phyloP scores from a whole-genome alignment of 2,329 filamentous ascomycete genomes.

The Capronia coronata region DNA sequence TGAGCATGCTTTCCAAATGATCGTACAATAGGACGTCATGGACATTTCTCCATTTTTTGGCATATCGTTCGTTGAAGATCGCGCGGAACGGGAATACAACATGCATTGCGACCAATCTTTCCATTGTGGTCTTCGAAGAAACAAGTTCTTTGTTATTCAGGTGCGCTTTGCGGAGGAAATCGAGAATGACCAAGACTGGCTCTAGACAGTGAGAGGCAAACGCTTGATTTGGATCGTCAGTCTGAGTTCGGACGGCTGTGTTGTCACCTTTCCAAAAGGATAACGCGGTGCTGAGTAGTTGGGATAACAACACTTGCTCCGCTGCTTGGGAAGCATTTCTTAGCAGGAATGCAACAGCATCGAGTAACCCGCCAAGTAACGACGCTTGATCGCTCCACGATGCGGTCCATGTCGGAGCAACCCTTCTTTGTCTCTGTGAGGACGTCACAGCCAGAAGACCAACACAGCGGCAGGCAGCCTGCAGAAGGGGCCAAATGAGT shows the following conservation, averaged over 20 bases:
- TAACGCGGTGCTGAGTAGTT: conserved; percentile 4
- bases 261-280: conserved; percentile 10
- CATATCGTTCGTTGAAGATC: conserved; percentile 18
- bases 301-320: background rate
- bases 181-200: conserved; percentile 30
- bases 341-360: conserved; percentile 3
- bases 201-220: conserved; percentile 29
- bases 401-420: conserved; percentile 5
- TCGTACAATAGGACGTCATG: conserved; percentile 14
- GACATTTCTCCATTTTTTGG: conserved; percentile 19
- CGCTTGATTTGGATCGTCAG: conserved; percentile 13
- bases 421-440: background rate
- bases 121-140: conserved; percentile 22
- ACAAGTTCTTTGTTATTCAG: background rate
- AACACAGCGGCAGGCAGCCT: conserved; percentile 14
- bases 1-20: conserved; percentile 15
- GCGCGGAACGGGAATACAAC: conserved; percentile 33
- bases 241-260: background rate
- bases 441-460: conserved; percentile 7
- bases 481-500: conserved; percentile 12
- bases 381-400: conserved; percentile 8
- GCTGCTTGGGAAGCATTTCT: background rate
- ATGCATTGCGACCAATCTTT: conserved; percentile 33
- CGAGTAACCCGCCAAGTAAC: conserved; percentile 12
- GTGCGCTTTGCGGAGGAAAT: conserved; percentile 1